Percentiles rank a stretch among this genome's conserved stretches.
These are phyloP conservation scores for Helotiales sp. DNA, from an alignment of 2,329 filamentous ascomycete species.

Conservation along the genomic window DNA sequence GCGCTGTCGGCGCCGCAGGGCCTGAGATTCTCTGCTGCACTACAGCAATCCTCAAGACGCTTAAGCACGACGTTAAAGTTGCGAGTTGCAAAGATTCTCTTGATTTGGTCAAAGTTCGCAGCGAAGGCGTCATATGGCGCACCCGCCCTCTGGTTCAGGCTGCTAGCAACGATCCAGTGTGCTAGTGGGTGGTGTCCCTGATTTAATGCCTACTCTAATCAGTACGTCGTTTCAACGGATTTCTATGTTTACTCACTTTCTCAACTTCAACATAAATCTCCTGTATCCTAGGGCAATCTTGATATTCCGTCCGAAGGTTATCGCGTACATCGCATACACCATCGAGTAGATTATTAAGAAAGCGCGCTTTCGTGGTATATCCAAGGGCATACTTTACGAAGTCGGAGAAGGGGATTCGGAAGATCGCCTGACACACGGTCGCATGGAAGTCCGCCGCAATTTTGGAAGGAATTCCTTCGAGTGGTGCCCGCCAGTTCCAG, in stretches of 20 bases:
- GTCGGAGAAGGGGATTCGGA: slow-evolving; percentile 27
- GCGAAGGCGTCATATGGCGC: slow-evolving; percentile 19
- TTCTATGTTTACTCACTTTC: slow-evolving; percentile 22
- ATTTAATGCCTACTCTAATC: slow-evolving; percentile 22
- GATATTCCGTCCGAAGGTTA: slow-evolving; percentile 20
- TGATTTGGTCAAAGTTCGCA: slow-evolving; percentile 17
- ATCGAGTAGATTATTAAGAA: slow-evolving; percentile 22
- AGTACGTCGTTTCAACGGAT: slow-evolving; percentile 13
- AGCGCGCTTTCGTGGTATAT: slow-evolving; percentile 23
- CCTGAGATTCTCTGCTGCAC: too few relatives aligned
- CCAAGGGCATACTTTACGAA: slow-evolving; percentile 31
- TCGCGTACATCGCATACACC: slow-evolving; percentile 24
- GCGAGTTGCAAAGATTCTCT: slow-evolving; percentile 17
- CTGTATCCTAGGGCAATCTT: slow-evolving; percentile 14
- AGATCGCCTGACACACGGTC: slow-evolving; percentile 25
- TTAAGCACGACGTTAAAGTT: slow-evolving; percentile 46
- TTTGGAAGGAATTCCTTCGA: slow-evolving; percentile 20
- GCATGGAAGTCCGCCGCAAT: slow-evolving; percentile 29
- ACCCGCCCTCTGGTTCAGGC: slow-evolving; percentile 15
- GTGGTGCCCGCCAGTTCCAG: slow-evolving; percentile 27
- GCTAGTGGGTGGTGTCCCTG: slow-evolving; percentile 22
- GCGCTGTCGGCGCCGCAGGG: background rate
- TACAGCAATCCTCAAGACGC: slow-evolving; percentile 7
- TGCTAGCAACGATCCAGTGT: slow-evolving; percentile 30
- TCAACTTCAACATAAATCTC: slow-evolving; percentile 26